Conservation (phyloP, 2,329 filamentous ascomycete genomes). For the Aspergillus uvarum region DNA sequence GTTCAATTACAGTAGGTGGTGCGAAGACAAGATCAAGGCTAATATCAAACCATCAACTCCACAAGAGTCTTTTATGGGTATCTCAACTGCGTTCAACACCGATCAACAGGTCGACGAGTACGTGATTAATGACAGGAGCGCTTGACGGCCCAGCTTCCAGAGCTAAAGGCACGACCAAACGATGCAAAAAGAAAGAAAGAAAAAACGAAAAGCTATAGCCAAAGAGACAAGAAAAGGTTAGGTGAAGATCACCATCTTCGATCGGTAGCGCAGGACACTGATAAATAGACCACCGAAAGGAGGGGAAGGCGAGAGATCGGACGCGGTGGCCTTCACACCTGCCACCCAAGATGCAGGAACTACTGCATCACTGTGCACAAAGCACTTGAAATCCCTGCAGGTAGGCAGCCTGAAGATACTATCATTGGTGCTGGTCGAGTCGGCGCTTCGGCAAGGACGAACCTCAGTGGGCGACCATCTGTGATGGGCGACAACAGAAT, state of each 20-base stretch:
- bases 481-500: slow-evolving; percentile 13
- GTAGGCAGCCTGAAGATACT: slow-evolving; percentile 10
- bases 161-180: slow-evolving; percentile 29
- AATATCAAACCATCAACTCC: slow-evolving; percentile 3
- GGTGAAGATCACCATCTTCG: slow-evolving; percentile 20
- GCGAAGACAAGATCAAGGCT: slow-evolving; percentile 3
- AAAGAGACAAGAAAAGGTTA: slow-evolving; percentile 16
- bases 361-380: slow-evolving; percentile 36
- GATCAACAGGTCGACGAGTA: slow-evolving; percentile 32
- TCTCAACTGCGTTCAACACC: slow-evolving; percentile 31
- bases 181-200: slow-evolving; percentile 24
- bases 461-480: neutral
- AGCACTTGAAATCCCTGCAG: slow-evolving; percentile 16
- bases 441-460: slow-evolving; percentile 21
- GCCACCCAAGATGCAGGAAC: slow-evolving; percentile 27
- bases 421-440: slow-evolving; percentile 19
- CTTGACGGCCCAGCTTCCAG: slow-evolving; percentile 35
- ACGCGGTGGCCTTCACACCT: slow-evolving; percentile 15
- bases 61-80: slow-evolving; percentile 27
- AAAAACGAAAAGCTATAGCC: slow-evolving; percentile 29
- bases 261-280: slow-evolving; percentile 25
- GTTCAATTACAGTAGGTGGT: slow-evolving; percentile 31
- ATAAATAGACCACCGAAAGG: slow-evolving; percentile 29
- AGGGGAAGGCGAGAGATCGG: slow-evolving; percentile 17
- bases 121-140: slow-evolving; percentile 23